A percentile compares a stretch with the other conserved stretches of the same genome.
Conservation (phyloP, 176 grass and related monocot species). For the Rhynchospora tenuis region DNA sequence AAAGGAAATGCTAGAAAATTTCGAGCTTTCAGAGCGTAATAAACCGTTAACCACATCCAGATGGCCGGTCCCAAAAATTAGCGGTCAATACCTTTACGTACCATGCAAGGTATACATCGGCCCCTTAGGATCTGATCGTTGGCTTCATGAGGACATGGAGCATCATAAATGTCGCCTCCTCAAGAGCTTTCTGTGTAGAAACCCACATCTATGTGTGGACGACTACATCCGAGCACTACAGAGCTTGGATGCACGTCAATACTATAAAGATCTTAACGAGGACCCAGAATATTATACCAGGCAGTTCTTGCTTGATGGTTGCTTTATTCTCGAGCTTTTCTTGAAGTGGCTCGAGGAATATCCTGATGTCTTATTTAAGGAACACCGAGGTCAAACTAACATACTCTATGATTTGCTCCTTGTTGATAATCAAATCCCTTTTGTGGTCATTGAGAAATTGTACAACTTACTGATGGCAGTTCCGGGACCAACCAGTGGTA, state of each 20-base stretch:
- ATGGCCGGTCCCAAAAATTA: neutral
- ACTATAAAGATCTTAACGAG: slow-evolving; percentile 5
- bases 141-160: slow-evolving; percentile 17
- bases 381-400: slow-evolving; percentile 2
- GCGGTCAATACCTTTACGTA: neutral
- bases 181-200: slow-evolving; percentile 17
- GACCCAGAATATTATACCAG: neutral
- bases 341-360: slow-evolving; percentile 24
- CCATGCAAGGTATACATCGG: slow-evolving; percentile 12
- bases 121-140: neutral
- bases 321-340: slow-evolving; percentile 25
- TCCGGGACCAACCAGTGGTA: too few relatives aligned
- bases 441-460: neutral
- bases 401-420: slow-evolving; percentile 12
- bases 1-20: too few relatives aligned
- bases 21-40: too few relatives aligned
- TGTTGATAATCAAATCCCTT: slow-evolving; percentile 21
- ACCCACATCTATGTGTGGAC: neutral
- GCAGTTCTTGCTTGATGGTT: slow-evolving; percentile 21
- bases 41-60: too few relatives aligned
- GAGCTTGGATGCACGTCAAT: neutral
- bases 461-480: neutral
- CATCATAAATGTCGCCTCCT: slow-evolving; percentile 28
- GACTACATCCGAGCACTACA: neutral
- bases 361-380: slow-evolving; percentile 3